Evolutionary conservation across 2,329 filamentous ascomycete species (phyloP), one percentile per base, ranked within the genome.

Genomic region (Apiospora kogelbergensis): DNA sequence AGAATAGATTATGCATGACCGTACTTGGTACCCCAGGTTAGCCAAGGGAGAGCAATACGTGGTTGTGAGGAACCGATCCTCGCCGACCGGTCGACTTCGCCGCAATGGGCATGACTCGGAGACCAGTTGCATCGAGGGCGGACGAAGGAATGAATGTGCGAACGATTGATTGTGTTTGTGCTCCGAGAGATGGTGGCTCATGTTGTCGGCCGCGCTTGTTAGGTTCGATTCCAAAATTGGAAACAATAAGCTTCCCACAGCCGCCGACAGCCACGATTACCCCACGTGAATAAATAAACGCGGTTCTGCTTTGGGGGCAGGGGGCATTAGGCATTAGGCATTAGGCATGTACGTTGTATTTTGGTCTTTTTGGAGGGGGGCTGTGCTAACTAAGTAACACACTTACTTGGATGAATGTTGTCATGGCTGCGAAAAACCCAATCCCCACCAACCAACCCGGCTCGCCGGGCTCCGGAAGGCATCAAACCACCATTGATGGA

Each of bases 271-370:
- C 53, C 53, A 60, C 53, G 26, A 60, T 45, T 37, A 60, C 53
- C 53, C 53, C 53, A 60, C 53, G 30, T 11, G 20, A 57, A 60
- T 60, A 60, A 57, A 60, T 60, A 60, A 60, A 60, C 53, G 53
- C 53, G 53, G 15, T 33, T 33, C 22, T 26, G 24, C 13, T 13
- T n/a, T 57, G 2, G 26, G 26, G 30, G 13, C n/a, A n/a, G n/a
- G n/a, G n/a, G n/a, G n/a, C n/a, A n/a, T n/a, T n/a, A n/a, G n/a
- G n/a, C n/a, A n/a, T n/a, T n/a, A n/a, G n/a, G n/a, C n/a, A n/a
- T n/a, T n/a, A n/a, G n/a, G n/a, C n/a, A n/a, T n/a, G n/a, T n/a
- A n/a, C n/a, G n/a, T n/a, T 45, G 45, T 11, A 20, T 20, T 5
- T 37, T 60, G 40, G 40, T 42, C 40, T 42, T 13, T 37, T 9